These are phyloP conservation scores for Phytopythium ostracodes DNA, from an alignment of 352 stramenopile species.

Conservation along the genomic window DNA sequence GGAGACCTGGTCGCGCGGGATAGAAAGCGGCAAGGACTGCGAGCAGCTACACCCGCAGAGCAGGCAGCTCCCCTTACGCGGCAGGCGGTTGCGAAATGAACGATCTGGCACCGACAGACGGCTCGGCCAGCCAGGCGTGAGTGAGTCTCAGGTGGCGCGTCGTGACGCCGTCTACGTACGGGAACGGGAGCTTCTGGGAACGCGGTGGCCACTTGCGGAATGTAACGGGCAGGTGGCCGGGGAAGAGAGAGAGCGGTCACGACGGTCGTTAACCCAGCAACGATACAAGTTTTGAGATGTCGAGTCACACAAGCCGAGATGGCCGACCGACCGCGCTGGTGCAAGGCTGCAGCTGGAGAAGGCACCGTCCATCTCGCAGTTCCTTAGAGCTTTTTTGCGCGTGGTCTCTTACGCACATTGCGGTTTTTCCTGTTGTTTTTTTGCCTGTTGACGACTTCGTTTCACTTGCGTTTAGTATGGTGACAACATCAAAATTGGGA, in stretches of 20 bases:
- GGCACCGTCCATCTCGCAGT: background rate
- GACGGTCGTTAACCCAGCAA: too few species aligned
- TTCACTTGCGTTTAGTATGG: background rate
- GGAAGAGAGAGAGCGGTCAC: background rate
- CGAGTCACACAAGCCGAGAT: background rate
- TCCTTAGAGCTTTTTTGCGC: background rate
- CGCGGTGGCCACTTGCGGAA: background rate
- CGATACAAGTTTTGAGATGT: background rate
- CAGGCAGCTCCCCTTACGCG: too few species aligned
- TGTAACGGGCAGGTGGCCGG: background rate
- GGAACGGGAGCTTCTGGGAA: background rate
- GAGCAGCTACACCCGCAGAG: too few species aligned
- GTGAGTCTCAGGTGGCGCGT: background rate
- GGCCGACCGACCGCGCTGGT: too few species aligned
- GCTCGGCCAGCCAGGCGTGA: background rate
- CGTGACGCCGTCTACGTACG: background rate
- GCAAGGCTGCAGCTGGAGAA: background rate
- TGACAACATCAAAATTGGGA: background rate
- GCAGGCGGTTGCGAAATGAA: background rate
- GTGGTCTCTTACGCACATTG: background rate
- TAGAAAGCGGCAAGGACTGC: background rate
- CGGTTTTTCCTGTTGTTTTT: too few species aligned
- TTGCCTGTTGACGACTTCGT: background rate
- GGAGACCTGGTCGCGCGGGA: background rate
- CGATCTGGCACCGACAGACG: background rate